These are phyloP conservation scores for Trypanosoma vivax DNA, from an alignment of 208 protist genomes.

Conservation along the genomic window DNA sequence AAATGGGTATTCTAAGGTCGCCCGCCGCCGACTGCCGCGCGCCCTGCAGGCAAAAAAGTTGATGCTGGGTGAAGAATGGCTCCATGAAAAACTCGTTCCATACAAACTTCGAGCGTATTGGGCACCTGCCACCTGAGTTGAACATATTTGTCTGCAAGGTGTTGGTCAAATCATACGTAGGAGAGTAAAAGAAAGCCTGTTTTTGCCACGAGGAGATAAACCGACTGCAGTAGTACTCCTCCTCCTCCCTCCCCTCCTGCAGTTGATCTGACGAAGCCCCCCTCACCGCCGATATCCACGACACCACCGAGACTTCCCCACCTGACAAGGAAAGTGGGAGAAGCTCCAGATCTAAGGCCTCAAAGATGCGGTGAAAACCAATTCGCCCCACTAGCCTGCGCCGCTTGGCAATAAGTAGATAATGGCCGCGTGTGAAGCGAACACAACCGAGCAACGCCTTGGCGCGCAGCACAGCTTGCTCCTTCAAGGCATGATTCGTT, in stretches of 20 bases:
- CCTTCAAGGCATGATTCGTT: slow-evolving; percentile 19
- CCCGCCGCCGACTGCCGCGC: not conserved
- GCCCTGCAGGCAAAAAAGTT: not conserved
- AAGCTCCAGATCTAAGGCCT: slow-evolving; percentile 68
- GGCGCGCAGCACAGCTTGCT: slow-evolving; percentile 17
- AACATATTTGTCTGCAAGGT: slow-evolving; percentile 93
- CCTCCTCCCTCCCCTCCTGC: slow-evolving; percentile 14
- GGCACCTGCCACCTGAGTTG: not conserved
- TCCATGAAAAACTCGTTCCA: slow-evolving; percentile 86
- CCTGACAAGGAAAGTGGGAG: slow-evolving; percentile 30
- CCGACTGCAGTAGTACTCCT: slow-evolving; percentile 66
- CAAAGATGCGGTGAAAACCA: slow-evolving; percentile 86
- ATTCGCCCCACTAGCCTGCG: slow-evolving; percentile 76
- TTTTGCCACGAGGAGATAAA: slow-evolving; percentile 58
- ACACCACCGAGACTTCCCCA: not conserved
- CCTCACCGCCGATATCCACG: not conserved
- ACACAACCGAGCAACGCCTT: slow-evolving; percentile 79
- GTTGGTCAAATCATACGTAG: slow-evolving; percentile 94
- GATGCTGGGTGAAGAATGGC: slow-evolving; percentile 27
- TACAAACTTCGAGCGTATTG: slow-evolving; percentile 44
- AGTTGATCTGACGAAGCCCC: slow-evolving; percentile 5
- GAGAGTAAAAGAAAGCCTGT: slow-evolving; percentile 92
- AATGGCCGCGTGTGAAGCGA: slow-evolving; percentile 90
- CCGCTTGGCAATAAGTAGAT: slow-evolving; percentile 85
- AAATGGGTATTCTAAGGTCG: not conserved